A percentile compares a stretch with the other conserved stretches of the same genome.
phyloP scores from a whole-genome alignment of 2,329 filamentous ascomycete species.

The Madurella mycetomatis region DNA sequence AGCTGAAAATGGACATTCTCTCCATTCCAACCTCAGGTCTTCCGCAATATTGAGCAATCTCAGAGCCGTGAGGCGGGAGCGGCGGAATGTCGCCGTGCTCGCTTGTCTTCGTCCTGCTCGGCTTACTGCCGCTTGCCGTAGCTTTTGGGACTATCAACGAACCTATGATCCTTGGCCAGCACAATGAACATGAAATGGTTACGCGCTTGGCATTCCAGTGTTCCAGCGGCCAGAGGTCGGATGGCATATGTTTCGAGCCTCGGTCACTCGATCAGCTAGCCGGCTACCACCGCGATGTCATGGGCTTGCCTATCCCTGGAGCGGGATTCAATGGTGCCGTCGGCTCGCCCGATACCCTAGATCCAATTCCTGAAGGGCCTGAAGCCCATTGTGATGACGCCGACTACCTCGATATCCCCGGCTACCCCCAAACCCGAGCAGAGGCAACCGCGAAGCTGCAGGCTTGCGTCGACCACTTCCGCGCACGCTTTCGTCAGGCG shows the following conservation, averaged over 20 bases:
- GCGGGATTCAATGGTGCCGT: conserved; percentile 24
- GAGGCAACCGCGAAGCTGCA: conserved; percentile 21
- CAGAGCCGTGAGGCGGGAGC: too few species aligned
- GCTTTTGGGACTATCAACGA: conserved; percentile 25
- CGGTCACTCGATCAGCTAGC: conserved; percentile 25
- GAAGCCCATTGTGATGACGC: conserved; percentile 26
- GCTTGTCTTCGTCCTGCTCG: neutral
- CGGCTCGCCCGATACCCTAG: conserved; percentile 22
- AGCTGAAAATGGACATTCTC: too few species aligned
- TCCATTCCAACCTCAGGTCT: too few species aligned
- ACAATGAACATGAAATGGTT: conserved; percentile 27
- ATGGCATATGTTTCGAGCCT: conserved; percentile 24
- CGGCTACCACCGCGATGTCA: conserved; percentile 20
- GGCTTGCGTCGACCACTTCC: conserved; percentile 23
- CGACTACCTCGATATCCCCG: conserved; percentile 23
- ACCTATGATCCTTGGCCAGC: conserved; percentile 20
- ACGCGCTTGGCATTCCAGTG: conserved; percentile 26
- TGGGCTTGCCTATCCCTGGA: conserved; percentile 20
- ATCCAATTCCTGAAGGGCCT: conserved; percentile 22
- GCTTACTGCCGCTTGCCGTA: neutral
- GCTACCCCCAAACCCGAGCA: conserved; percentile 19
- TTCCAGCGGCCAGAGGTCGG: conserved; percentile 16
- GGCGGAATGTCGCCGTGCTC: too few species aligned
- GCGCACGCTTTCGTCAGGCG: conserved; percentile 21
- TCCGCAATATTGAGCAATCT: too few species aligned